phyloP scores from a whole-genome alignment of 2,329 filamentous ascomycete species.

The Neoscytalidium dimidiatum region DNA sequence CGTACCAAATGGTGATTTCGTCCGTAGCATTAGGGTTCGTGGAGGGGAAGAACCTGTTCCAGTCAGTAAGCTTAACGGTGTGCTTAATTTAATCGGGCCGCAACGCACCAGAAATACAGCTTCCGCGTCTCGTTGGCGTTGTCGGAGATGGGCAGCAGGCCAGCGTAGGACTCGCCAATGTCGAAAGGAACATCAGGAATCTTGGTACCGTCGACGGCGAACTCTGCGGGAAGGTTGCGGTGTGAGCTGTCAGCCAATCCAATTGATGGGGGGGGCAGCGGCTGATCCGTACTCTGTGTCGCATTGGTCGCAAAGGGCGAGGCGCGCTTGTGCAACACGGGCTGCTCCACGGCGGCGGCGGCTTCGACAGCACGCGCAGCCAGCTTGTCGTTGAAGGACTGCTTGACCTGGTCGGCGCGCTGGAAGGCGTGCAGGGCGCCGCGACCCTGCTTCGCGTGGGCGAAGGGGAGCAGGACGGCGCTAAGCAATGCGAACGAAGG shows the following conservation, averaged over 20 bases:
- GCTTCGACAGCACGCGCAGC: constrained; percentile 22
- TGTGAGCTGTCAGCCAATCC: constrained; percentile 20
- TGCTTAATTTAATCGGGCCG: too few relatives aligned
- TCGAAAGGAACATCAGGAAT: constrained; percentile 73
- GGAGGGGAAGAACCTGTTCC: constrained; percentile 61
- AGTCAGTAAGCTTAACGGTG: neutral
- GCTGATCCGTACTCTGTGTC: constrained; percentile 30
- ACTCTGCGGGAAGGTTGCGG: constrained; percentile 48
- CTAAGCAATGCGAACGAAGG: neutral
- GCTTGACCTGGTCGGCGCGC: constrained; percentile 9
- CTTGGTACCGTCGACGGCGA: constrained; percentile 62
- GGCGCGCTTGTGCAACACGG: constrained; percentile 37
- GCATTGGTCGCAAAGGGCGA: constrained; percentile 35
- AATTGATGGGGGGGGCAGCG: neutral
- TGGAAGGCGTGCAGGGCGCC: constrained; percentile 10
- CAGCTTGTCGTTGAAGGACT: constrained; percentile 30
- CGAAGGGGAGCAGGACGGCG: constrained; percentile 3
- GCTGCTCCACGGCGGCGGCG: neutral
- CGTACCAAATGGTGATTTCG: constrained; percentile 60
- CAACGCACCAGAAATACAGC: constrained; percentile 59
- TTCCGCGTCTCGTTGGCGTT: constrained; percentile 52
- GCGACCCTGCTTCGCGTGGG: neutral
- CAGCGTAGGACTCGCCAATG: constrained; percentile 66
- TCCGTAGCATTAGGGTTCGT: constrained; percentile 52
- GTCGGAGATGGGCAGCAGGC: constrained; percentile 59